Base-by-base conservation (phyloP, 805 yeast genomes). In the Torulaspora indica region DNA sequence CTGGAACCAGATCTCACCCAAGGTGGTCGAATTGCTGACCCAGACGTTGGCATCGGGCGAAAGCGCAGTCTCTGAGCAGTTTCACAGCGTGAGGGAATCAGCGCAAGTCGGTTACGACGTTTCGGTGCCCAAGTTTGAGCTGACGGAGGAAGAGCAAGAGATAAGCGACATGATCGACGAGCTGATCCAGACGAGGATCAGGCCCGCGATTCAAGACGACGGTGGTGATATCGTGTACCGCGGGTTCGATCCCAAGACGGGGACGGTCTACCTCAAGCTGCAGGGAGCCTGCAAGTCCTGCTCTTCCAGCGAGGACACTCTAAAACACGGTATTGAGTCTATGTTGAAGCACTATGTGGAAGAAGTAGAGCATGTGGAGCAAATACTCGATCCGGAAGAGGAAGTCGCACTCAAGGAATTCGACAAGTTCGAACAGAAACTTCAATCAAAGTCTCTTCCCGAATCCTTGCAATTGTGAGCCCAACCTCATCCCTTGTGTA, bases 201-300 rank as follows among this genome's bases (percentile, higher is more conserved):
- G 96, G 60, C 99, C 99, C 1, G 96, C 98, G 1, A 89, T 93
- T 46, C 95, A 89, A 69, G 99, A 93, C 58, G 99, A 93, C 59
- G 99, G 99, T 50, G 99, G 99, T 27, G 98, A 93, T 60, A 82
- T 93, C 49, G 90, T 87, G 56, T 95, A 81, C 63, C 76, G 85
- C 47, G 93, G 87, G 5, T 90, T 86, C 61, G 87, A 86, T 45
- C 88, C 84, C 51, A 86, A 82, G 46, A 75, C 84, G 0, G 98
- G 98, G 1, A 80, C 84, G 10, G 98, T 95, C 5, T 85, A 79
- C 63, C 77, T 93, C 55, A 88, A 85, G 62, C 71, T 93, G 36
- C 90, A 87, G 56, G 99, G 99, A 38, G 98, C 98, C 6, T 93
- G 99, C 68, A 82, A 95, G 43, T 78, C 95, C 1, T 93, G 99